A percentile compares a stretch with the other conserved stretches of the same genome.
Evolutionary conservation across 139 green algal species (phyloP).

Genomic region (Marvania coccoides): DNA sequence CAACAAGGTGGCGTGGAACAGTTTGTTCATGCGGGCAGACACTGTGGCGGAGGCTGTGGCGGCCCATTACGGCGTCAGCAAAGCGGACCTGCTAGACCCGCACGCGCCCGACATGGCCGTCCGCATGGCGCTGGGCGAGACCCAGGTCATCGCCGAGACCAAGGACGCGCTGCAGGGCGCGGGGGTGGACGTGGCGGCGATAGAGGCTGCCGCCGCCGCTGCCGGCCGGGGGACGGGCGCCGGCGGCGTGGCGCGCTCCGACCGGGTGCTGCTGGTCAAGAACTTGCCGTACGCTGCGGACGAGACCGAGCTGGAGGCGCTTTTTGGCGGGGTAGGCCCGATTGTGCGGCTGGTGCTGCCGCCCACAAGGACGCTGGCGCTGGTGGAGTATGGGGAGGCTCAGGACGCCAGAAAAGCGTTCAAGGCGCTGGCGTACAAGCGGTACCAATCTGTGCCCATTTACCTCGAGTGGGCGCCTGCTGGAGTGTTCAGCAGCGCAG

Average conservation of each 20-base stretch:
- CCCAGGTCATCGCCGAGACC: constrained; percentile 85
- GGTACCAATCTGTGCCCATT: constrained; percentile 87
- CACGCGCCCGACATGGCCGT: constrained; percentile 49
- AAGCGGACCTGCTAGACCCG: constrained; percentile 79
- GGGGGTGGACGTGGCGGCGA: constrained; percentile 58
- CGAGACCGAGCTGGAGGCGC: constrained; percentile 53
- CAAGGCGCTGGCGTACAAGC: constrained; percentile 88
- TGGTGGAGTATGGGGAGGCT: constrained; percentile 79
- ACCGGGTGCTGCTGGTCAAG: constrained; percentile 82
- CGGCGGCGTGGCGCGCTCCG: constrained; percentile 47
- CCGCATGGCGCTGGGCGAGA: constrained; percentile 89
- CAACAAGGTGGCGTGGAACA: constrained; percentile 86
- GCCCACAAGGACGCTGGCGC: constrained; percentile 70
- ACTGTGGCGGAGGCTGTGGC: constrained; percentile 90
- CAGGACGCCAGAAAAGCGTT: constrained; percentile 60
- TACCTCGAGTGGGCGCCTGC: constrained; percentile 97
- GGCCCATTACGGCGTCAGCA: constrained; percentile 78
- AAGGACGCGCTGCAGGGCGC: constrained; percentile 72
- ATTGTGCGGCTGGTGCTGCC: constrained; percentile 80
- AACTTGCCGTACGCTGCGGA: constrained; percentile 84
- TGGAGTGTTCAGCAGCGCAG: constrained; percentile 57
- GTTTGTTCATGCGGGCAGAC: constrained; percentile 95
- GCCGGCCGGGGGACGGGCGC: constrained; percentile 31
- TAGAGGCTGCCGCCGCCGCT: constrained; percentile 71
- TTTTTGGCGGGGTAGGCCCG: constrained; percentile 46